These are phyloP conservation scores for Aspergillus transmontanensis DNA, from an alignment of 2,329 filamentous ascomycete species.

Conservation along the genomic window DNA sequence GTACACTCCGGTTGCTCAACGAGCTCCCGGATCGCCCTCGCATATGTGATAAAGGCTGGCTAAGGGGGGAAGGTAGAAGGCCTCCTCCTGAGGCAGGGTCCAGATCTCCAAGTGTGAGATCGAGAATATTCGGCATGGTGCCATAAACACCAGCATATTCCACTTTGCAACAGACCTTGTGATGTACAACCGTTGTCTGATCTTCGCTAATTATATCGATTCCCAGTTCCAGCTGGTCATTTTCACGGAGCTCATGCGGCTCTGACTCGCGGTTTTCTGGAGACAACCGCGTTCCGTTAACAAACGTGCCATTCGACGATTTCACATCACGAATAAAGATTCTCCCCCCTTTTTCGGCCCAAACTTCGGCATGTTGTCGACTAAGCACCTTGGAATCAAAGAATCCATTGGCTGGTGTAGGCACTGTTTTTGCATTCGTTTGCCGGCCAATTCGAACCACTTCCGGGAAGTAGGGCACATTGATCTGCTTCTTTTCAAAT, in stretches of 20 bases:
- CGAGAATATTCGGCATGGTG: conserved; percentile 71
- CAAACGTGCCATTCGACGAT: conserved; percentile 97
- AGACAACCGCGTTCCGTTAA: conserved; percentile 87
- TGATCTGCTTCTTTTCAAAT: conserved; percentile 96
- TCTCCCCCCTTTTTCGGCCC: conserved; percentile 81
- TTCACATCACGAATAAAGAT: conserved; percentile 97
- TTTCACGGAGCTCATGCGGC: conserved; percentile 86
- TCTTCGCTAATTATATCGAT: conserved; percentile 99
- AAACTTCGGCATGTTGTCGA: conserved; percentile 93
- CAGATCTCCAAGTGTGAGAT: conserved; percentile 90
- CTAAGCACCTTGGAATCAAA: conserved; percentile 99
- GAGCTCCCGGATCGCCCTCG: conserved; percentile 71
- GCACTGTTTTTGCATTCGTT: conserved; percentile 94
- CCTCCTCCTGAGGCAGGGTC: conserved; percentile 74
- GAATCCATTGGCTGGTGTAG: conserved; percentile 87
- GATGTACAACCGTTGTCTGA: conserved; percentile 96
- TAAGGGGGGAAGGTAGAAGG: conserved; percentile 69
- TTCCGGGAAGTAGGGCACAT: conserved; percentile 91
- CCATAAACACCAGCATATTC: conserved; percentile 88
- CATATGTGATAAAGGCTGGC: conserved; percentile 65
- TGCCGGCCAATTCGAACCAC: conserved; percentile 90
- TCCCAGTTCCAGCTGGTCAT: conserved; percentile 89
- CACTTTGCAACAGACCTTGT: conserved; percentile 96
- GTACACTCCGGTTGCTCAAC: conserved; percentile 60
- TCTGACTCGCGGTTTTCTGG: conserved; percentile 96